Conservation (phyloP, 139 green algal genomes). For the Zygnema cylindricum region DNA sequence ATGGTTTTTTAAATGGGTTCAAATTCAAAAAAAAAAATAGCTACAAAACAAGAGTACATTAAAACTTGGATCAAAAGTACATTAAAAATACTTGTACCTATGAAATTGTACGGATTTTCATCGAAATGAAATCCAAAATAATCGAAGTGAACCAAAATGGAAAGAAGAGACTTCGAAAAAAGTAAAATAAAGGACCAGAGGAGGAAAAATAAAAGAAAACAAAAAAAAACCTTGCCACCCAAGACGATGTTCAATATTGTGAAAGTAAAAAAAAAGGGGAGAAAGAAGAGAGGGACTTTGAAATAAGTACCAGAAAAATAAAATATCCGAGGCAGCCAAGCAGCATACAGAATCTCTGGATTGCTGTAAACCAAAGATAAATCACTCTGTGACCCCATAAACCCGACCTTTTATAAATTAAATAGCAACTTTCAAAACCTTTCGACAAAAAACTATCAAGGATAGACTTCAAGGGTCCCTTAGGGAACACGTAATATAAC, state of each 20-base stretch:
- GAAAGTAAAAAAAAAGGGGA: background rate
- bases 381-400: slow-evolving; percentile 4
- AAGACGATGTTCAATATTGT: too few relatives aligned
- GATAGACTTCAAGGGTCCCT: too few relatives aligned
- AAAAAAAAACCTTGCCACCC: too few relatives aligned
- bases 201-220: background rate
- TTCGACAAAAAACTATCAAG: too few relatives aligned
- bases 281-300: background rate
- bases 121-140: background rate
- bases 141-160: slow-evolving; percentile 19
- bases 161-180: background rate
- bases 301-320: slow-evolving; percentile 1
- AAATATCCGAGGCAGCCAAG: slow-evolving; percentile 35
- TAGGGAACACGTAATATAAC: too few relatives aligned
- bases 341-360: background rate
- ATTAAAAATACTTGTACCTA: background rate
- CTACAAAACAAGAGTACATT: background rate
- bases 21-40: background rate
- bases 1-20: background rate
- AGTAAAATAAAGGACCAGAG: background rate
- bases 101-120: background rate
- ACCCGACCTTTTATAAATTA: too few relatives aligned
- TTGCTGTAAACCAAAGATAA: slow-evolving; percentile 15
- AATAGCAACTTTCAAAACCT: too few relatives aligned
- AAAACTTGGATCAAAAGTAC: background rate